Evolutionary conservation across 2,329 filamentous ascomycete genomes (phyloP).

Genomic region (Exserohilum turcica): DNA sequence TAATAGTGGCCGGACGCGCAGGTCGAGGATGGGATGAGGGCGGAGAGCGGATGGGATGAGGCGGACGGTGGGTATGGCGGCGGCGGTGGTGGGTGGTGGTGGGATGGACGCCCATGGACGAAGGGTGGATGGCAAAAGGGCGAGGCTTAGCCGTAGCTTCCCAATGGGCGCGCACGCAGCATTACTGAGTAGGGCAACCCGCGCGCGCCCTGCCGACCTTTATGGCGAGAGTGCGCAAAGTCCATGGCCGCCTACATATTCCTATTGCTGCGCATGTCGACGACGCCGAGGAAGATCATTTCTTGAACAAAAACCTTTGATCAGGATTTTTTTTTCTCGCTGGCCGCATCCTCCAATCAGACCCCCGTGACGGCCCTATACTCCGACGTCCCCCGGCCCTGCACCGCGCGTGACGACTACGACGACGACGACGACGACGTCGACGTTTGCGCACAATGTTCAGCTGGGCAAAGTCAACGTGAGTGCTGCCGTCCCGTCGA

Average conservation of each 20-base stretch:
- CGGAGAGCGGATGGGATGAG: background rate
- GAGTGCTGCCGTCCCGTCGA: constrained; percentile 49
- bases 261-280: too few relatives aligned
- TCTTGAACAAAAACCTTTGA: constrained; percentile 34
- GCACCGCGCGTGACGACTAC: too few relatives aligned
- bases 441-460: constrained; percentile 64
- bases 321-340: constrained; percentile 38
- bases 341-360: constrained; percentile 23
- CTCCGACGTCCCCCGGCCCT: constrained; percentile 32
- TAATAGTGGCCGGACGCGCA: too few relatives aligned
- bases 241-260: too few relatives aligned
- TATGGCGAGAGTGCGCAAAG: too few relatives aligned
- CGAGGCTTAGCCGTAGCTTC: constrained; percentile 17
- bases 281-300: too few relatives aligned
- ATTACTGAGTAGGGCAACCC: constrained; percentile 9
- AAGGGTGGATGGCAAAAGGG: background rate
- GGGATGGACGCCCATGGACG: too few relatives aligned
- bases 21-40: background rate
- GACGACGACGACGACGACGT: too few relatives aligned
- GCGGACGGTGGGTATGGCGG: background rate
- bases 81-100: too few relatives aligned
- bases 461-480: constrained; percentile 95
- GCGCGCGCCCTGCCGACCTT: constrained; percentile 6
- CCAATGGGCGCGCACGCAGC: constrained; percentile 10
- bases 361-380: constrained; percentile 25